Conservation (phyloP, 2,329 filamentous ascomycete species). For the Fusarium sp. region DNA sequence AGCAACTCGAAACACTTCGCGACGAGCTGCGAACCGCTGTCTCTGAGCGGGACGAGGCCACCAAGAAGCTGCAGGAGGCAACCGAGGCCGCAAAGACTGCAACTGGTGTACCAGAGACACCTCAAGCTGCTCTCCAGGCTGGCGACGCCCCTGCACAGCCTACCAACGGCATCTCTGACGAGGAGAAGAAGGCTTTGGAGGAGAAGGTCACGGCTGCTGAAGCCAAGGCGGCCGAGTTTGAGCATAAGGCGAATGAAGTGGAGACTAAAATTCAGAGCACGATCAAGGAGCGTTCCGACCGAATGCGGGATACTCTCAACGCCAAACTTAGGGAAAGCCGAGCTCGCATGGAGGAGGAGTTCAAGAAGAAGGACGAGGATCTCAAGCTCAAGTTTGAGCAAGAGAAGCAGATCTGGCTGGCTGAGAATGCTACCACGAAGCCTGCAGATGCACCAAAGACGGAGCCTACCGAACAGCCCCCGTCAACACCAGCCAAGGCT, state of each 20-base stretch:
- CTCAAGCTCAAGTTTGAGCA: conserved; percentile 70
- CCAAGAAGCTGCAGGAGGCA: conserved; percentile 53
- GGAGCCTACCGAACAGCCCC: conserved; percentile 34
- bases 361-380: conserved; percentile 66
- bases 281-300: conserved; percentile 74
- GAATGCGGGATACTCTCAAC: conserved; percentile 76
- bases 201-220: conserved; percentile 71
- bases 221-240: conserved; percentile 71
- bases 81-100: conserved; percentile 48
- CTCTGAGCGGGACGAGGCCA: conserved; percentile 73
- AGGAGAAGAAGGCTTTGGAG: conserved; percentile 71
- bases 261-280: conserved; percentile 72
- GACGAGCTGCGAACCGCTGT: conserved; percentile 72
- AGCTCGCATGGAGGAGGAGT: conserved; percentile 62
- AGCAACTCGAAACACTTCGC: conserved; percentile 67
- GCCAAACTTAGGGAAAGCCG: conserved; percentile 78
- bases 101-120: conserved; percentile 54
- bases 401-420: conserved; percentile 71
- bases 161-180: conserved; percentile 57
- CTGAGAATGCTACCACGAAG: conserved; percentile 58
- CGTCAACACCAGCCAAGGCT: conserved; percentile 56
- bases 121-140: conserved; percentile 54
- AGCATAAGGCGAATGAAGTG: conserved; percentile 72
- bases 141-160: conserved; percentile 30
- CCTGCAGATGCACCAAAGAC: conserved; percentile 34